Percentiles rank a stretch among this genome's conserved stretches.
Conservation (phyloP, 805 yeast genomes). For the Candida qinlingensis region DNA sequence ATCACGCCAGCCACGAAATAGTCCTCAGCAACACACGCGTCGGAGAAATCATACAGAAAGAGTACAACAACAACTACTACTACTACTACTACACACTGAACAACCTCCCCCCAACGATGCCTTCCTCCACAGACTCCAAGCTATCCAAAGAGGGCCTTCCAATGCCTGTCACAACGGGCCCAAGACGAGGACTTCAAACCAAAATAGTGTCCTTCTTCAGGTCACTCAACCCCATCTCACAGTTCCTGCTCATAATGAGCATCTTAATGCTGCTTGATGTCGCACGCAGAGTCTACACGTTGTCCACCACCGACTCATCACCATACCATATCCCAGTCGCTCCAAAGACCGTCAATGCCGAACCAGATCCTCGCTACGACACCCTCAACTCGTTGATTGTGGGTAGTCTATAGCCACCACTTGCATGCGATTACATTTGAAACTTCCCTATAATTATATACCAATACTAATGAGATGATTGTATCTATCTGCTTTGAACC, state of each 20-base stretch:
- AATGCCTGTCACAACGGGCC: not conserved
- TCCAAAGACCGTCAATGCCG: not conserved
- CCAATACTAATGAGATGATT: too few species aligned
- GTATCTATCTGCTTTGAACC: too few species aligned
- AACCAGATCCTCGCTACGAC: not conserved
- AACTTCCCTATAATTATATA: too few species aligned
- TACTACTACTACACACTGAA: not conserved
- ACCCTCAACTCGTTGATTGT: not conserved
- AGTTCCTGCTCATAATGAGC: not conserved
- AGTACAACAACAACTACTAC: not conserved
- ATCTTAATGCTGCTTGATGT: not conserved
- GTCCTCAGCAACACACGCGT: not conserved
- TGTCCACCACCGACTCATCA: not conserved
- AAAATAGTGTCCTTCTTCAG: not conserved
- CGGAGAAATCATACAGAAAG: not conserved
- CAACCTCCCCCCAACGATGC: not conserved
- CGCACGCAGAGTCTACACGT: not conserved
- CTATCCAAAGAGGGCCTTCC: constrained; percentile 2
- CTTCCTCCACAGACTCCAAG: not conserved
- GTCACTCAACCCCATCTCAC: not conserved
- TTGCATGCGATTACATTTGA: too few species aligned
- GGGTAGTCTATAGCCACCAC: not conserved
- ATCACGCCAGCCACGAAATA: not conserved
- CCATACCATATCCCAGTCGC: not conserved
- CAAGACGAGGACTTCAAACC: not conserved